Conservation (phyloP, 108 stramenopile species). For the Skeletonema tropicum region DNA sequence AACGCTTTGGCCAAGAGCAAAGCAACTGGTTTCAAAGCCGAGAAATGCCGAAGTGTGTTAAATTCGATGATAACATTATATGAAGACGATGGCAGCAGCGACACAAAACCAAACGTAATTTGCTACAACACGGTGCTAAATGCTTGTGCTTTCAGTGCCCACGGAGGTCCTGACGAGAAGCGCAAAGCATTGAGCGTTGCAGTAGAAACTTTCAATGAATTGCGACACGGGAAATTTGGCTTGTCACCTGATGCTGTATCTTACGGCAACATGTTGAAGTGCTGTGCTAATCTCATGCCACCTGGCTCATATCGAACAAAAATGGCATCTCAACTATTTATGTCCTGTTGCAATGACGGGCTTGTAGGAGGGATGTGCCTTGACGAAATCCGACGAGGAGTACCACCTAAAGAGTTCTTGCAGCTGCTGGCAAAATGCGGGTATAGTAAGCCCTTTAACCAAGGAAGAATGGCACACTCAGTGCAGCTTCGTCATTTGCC, state of each 20-base stretch:
- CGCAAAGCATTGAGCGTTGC: slow-evolving; percentile 60
- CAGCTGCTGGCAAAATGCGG: slow-evolving; percentile 30
- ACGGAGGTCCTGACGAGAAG: slow-evolving; percentile 45
- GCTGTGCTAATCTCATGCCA: slow-evolving; percentile 65
- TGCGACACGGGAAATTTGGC: slow-evolving; percentile 18
- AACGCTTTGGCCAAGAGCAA: slow-evolving; percentile 70
- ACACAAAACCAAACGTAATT: slow-evolving; percentile 54
- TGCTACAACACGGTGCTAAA: slow-evolving; percentile 74
- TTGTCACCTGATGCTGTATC: slow-evolving; percentile 59
- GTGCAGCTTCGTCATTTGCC: slow-evolving; percentile 56
- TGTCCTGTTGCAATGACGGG: slow-evolving; percentile 58
- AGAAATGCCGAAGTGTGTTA: slow-evolving; percentile 45
- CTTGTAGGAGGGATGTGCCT: slow-evolving; percentile 66
- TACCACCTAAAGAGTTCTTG: slow-evolving; percentile 44
- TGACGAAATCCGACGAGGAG: slow-evolving; percentile 59
- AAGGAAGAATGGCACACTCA: slow-evolving; percentile 17
- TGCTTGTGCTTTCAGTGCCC: slow-evolving; percentile 72
- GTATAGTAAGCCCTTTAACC: slow-evolving; percentile 17
- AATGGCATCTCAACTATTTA: slow-evolving; percentile 56
- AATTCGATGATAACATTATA: slow-evolving; percentile 51
- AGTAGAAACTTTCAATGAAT: slow-evolving; percentile 49
- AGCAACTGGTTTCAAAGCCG: slow-evolving; percentile 43
- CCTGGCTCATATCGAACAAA: slow-evolving; percentile 47
- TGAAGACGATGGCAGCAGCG: slow-evolving; percentile 28
- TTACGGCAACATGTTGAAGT: slow-evolving; percentile 71